Conservation (phyloP, 352 stramenopile species). For the Phytophthora kernoviae region DNA sequence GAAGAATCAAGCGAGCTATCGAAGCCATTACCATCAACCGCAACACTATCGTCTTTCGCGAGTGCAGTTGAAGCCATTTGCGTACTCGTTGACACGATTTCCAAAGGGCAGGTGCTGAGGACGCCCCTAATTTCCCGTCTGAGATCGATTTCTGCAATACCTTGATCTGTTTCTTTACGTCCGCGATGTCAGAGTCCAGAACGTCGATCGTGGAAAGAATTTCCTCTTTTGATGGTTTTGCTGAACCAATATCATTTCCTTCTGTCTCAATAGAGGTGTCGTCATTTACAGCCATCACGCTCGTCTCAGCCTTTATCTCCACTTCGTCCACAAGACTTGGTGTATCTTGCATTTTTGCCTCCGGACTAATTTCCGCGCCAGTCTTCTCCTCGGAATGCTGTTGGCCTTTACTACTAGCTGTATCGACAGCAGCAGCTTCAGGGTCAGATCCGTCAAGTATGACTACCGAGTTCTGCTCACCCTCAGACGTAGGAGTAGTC, state of each 20-base stretch:
- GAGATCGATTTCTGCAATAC: conserved; percentile 49
- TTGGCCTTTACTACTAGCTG: conserved; percentile 2
- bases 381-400: conserved; percentile 1
- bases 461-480: neutral
- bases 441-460: conserved; percentile 9
- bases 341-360: conserved; percentile 17
- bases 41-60: conserved; percentile 1
- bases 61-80: neutral
- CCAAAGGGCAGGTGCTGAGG: conserved; percentile 37
- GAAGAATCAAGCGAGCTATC: conserved; percentile 6
- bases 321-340: conserved; percentile 1
- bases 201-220: conserved; percentile 83
- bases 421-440: neutral
- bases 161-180: conserved; percentile 77
- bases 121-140: conserved; percentile 55
- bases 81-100: conserved; percentile 35
- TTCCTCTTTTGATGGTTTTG: conserved; percentile 69
- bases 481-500: neutral
- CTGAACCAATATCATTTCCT: conserved; percentile 1
- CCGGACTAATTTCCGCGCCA: conserved; percentile 1
- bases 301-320: neutral
- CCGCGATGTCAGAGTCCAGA: conserved; percentile 70
- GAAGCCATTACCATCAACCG: neutral
- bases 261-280: conserved; percentile 1
- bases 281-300: conserved; percentile 8